Evolutionary conservation across 345 rosid genomes (phyloP), one percentile per base, ranked within the genome.

Genomic region (Durio zibethinus): DNA sequence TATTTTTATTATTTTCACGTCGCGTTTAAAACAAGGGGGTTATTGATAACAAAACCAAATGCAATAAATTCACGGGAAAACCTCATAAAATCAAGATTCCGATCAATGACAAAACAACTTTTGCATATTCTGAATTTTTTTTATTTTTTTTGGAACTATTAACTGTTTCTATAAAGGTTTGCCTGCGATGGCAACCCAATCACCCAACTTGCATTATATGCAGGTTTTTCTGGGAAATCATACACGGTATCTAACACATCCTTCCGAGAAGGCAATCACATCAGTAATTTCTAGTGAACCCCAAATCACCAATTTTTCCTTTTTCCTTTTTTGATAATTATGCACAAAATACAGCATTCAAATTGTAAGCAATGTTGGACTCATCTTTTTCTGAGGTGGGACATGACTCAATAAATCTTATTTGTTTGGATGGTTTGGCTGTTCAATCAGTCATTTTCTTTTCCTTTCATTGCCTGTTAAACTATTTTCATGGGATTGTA

Each of bases 371-470:
- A 45, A 18, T 8, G 40, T 12, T 70, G 73, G 72, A 29, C 59
- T 27, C 5, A 21, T 35, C n/a, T n/a, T 35, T 50, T 12, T 73
- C 68, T 33, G 5, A 3, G 52, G 80, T 77, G 85, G 87, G 83
- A 66, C 84, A 79, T 60, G 56, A 29, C 84, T 76, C 82, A 70
- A 80, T 80, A 15, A 77, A 68, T 79, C 78, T 80, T 45, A 4
- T 23, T 77, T 72, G 83, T 76, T 75, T 77, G 80, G 79, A 75
- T 36, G 36, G 64, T 2, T 73, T 65, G 5, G 52, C 36, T 68
- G 72, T 68, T 48, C 77, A 47, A 78, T 77, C 85, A 68, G 23
- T 87, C 80, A 9, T 45, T 78, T 69, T 83, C 79, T 62, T 61
- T 63, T 42, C 38, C 40, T 35, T 42, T 36, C 78, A 33, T 40